Base-by-base conservation (phyloP, 257 asterid genomes). In the Ehretia macrophylla region DNA sequence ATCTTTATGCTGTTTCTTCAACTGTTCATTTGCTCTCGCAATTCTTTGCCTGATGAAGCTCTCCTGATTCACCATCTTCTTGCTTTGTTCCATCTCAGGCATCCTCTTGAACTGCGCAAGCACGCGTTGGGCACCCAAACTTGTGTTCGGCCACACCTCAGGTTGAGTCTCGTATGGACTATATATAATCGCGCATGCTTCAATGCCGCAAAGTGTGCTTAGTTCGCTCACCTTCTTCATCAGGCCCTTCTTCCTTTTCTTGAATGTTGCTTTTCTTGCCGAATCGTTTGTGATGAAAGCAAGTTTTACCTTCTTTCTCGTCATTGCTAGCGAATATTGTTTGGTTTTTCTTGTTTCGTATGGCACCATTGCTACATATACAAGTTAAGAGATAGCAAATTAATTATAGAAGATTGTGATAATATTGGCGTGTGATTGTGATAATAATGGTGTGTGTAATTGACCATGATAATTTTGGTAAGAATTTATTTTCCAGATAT, bases 301-400 rank as follows among this genome's bases (percentile, higher is more conserved):
- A 14, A 85, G 87, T 74, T 82, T 85, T 81, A 85, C 94, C 39
- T 85, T 85, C 80, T 82, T 78, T 58, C 94, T 70, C 0, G 94
- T 82, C 94, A 85, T 85, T 32, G 39, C 16, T 40, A 14, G 54
- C 17, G 9, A 17, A 49, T 49, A 17, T 49, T 49, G n/a, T 27
- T 59, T 40, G 58, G n/a, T n/a, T n/a, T 21, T 2, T 13, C 13
- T 58, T 51, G 13, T 48, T 48, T 19, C 52, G 52, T 57, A 20
- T 55, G 51, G 14, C 20, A 16, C 27, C 23, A n/a, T 6, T 47
- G 63, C 44, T 74, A 45, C 78, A 56, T 79, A 78, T 76, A 66
- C 56, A 47, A 2, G 2, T 51, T 56, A 66, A 51, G 63, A 53
- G 64, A 70, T 17, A 65, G 62, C 55, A 79, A 73, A 75, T 19